phyloP scores from a whole-genome alignment of 1,284 basidiomycete species.

The Malassezia pachydermatis region DNA sequence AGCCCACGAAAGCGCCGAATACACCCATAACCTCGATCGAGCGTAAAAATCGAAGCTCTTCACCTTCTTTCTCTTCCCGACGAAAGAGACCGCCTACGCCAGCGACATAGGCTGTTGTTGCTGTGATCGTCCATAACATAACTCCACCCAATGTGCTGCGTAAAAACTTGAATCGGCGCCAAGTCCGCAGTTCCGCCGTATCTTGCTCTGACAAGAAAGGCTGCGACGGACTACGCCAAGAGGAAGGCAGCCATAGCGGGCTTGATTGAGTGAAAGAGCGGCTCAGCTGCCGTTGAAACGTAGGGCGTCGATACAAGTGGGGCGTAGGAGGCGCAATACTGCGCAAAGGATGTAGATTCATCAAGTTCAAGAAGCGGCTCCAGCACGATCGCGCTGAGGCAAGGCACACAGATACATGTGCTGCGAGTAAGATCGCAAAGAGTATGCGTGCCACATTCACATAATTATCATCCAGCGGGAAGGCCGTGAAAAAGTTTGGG shows the following conservation, averaged over 20 bases:
- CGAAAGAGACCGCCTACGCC: slow-evolving; percentile 37
- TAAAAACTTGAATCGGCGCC: slow-evolving; percentile 8
- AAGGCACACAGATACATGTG: slow-evolving; percentile 38
- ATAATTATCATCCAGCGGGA: slow-evolving; percentile 32
- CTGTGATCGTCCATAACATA: slow-evolving; percentile 34
- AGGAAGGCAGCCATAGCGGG: slow-evolving; percentile 1
- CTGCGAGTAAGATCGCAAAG: slow-evolving; percentile 31
- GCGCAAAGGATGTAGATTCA: slow-evolving; percentile 32
- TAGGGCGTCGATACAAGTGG: neutral
- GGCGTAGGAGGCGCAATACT: slow-evolving; percentile 10
- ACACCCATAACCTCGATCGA: slow-evolving; percentile 35
- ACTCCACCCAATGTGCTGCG: slow-evolving; percentile 32
- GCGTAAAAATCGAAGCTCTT: slow-evolving; percentile 37
- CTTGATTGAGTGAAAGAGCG: neutral
- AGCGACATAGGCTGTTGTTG: slow-evolving; percentile 33
- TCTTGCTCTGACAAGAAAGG: neutral
- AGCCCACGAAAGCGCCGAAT: slow-evolving; percentile 37
- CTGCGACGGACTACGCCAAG: slow-evolving; percentile 1
- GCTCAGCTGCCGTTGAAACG: slow-evolving; percentile 13
- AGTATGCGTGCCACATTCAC: slow-evolving; percentile 32
- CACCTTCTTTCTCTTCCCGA: slow-evolving; percentile 29
- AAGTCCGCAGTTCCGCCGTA: neutral
- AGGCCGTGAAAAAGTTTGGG: slow-evolving; percentile 36
- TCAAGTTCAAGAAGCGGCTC: slow-evolving; percentile 31
- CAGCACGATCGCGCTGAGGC: slow-evolving; percentile 39